Evolutionary conservation across 2,329 filamentous ascomycete species (phyloP), one percentile per base, ranked within the genome.

Genomic region (Calonectria pseudoturangicola): DNA sequence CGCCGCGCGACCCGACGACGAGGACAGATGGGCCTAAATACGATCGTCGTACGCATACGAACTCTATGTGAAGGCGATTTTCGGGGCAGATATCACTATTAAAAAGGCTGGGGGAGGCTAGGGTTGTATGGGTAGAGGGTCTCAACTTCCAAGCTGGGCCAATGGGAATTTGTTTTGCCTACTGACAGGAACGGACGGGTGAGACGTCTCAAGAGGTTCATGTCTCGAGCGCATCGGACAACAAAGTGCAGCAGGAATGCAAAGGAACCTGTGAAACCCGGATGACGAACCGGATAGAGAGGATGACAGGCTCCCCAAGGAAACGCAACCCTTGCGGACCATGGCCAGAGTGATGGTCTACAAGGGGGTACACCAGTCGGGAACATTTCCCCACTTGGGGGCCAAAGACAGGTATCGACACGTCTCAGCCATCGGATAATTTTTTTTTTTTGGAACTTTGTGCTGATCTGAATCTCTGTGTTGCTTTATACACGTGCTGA

Each of bases 1-100:
- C 69, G 50, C 63, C 62, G 66, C 54, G 54, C 28, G 63, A 68
- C 66, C 63, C 54, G 54, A 36, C 33, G 33, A 39, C 12, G 54
- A 58, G 30, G n/a, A 58, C 30, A 21, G 30, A 58, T 58, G 54
- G 54, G 54, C 30, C 54, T 60, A 21, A 45, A 21, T 18, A 47
- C 50, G 65, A 33, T 25, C 21, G 28, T 43, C 54, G 45, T 47
- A 28, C 54, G 25, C 33, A 25, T 39, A 25, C 30, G 10, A 18
- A 41, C 21, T 39, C 33, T 30, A 48, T 48, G 45, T 71, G 41
- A 43, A 47, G 33, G 10, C 64, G 67, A 48, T 64, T 62, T 70
- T 64, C 62, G 30, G 50, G 33, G 47, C 48, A 70, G 48, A 30
- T 28, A 47, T 45, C 56, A 54, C 30, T 43, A 48, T 47, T 18